Evolutionary conservation across 2,329 filamentous ascomycete species (phyloP).

Genomic region (Colletotrichum nymphaeae): DNA sequence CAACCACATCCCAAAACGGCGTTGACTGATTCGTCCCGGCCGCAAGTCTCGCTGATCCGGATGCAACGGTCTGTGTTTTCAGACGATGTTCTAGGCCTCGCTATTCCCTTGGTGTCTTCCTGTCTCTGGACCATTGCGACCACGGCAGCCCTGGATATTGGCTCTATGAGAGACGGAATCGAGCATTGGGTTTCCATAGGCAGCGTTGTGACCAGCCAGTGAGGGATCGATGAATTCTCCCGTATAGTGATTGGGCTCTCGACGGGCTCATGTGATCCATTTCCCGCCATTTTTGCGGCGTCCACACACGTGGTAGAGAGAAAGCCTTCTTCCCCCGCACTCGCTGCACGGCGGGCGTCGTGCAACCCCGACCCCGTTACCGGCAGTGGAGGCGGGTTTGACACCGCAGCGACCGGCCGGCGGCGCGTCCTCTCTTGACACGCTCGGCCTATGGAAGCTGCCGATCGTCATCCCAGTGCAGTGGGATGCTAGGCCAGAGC

Average conservation of each 20-base stretch:
- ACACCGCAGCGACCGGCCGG: neutral
- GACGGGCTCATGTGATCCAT: constrained; percentile 12
- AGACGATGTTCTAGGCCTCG: constrained; percentile 15
- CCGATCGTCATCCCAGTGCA: constrained; percentile 6
- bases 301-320: constrained; percentile 1
- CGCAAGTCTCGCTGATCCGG: constrained; percentile 3
- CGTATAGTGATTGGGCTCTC: neutral
- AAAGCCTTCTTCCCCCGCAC: constrained; percentile 22
- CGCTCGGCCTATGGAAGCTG: neutral
- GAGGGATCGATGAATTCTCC: neutral
- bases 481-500: constrained; percentile 21
- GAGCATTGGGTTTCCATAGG: neutral
- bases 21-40: constrained; percentile 4
- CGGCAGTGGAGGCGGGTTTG: neutral
- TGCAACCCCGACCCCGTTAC: neutral
- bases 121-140: neutral
- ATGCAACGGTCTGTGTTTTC: constrained; percentile 22
- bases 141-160: neutral
- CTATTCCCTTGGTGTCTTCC: neutral
- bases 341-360: constrained; percentile 13
- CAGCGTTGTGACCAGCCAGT: neutral
- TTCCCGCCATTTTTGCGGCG: neutral
- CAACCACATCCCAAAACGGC: neutral
- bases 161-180: neutral
- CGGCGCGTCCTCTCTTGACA: constrained; percentile 2